Evolutionary conservation across 495 filamentous ascomycete species (phyloP), one percentile per base, ranked within the genome.

Genomic region (Penicillium chermesinum): DNA sequence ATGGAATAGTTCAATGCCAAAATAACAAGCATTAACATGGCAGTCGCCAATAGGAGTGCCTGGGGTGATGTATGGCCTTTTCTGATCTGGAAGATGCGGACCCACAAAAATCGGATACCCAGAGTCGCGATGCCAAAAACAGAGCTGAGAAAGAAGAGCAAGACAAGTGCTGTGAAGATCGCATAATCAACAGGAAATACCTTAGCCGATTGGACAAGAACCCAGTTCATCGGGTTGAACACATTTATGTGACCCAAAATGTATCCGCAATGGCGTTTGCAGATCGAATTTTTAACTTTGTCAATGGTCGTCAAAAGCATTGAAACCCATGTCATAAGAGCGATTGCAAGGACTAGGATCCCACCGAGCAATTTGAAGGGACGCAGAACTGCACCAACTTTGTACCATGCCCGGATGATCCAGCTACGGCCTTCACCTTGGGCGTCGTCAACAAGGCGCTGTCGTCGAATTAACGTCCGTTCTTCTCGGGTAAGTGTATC

Each of bases 241-340:
- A 96, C 80, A 60, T 91, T 88, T 63, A 91, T 85, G 52, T 89
- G 82, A 21, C 83, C 86, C n/a, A 97, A 81, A 43, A 97, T 85
- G 67, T 96, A 98, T 30, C 93, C 93, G 66, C 93, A 98, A 57
- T 81, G 81, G 44, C 81, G 74, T 63, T 91, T 89, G 81, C 93
- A 98, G 52, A 93, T 64, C 0, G 89, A 96, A 67, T 97, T 96
- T 56, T 85, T 89, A 14, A 89, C 87, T 69, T 98, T 97, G 75
- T 98, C 93, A 62, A 96, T 91, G 50, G 83, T 83, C 0, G 91
- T 98, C 58, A 97, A 82, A 45, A 97, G 78, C 94, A 97, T 98
- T 21, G 86, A 91, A 7, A 84, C 75, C 82, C 89, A 96, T 51
- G 89, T 76, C 16, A 91, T 46, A 21, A 95, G 64, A 7, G 86